Evolutionary conservation across 257 asterid genomes (phyloP), one percentile per base, ranked within the genome.

Genomic region (Haberlea rhodopensis): DNA sequence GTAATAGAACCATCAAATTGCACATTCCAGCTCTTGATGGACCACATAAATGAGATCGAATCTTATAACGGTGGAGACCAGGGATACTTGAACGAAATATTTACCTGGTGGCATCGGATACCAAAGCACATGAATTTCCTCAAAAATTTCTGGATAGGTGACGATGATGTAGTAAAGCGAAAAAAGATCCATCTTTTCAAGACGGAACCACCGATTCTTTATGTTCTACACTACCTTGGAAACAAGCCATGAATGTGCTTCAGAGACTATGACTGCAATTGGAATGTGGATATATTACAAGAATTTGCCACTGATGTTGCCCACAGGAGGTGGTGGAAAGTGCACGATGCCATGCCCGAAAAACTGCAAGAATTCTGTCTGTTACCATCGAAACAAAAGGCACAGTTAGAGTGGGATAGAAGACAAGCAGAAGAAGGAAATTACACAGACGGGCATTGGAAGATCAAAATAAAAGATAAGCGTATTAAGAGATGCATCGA

Each of bases 11-110:
- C 97, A 9, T 88, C 96, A 1, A 90, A 86, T 25, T 84, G 91
- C 68, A 90, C 97, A 3, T 90, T 90, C 73, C 73, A 74, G 72
- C 88, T 90, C 4, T 6, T 90, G 63, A 90, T 90, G 96, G 91
- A 88, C 23, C 89, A 90, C 43, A 88, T 90, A 69, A 77, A 90
- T 20, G 89, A 83, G 34, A 84, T 90, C n/a, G 88, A 88, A 21
- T 90, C 97, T 3, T 90, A 90, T 68, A 90, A 90, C 23, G 97
- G 97, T 0, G 97, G 97, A 13, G 97, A 90, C 13, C 97, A 90
- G 63, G 97, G 97, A 0, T 90, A 90, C 74, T 22, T 90, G 65
- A 90, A 90, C 8, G 96, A 90, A 60, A 71, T 90, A 16, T 88
- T 90, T 53, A 86, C 97, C 0, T 86, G 96, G 96, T 90, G 97